Conservation (phyloP, 352 stramenopile species). For the Phytophthora uliginosa region DNA sequence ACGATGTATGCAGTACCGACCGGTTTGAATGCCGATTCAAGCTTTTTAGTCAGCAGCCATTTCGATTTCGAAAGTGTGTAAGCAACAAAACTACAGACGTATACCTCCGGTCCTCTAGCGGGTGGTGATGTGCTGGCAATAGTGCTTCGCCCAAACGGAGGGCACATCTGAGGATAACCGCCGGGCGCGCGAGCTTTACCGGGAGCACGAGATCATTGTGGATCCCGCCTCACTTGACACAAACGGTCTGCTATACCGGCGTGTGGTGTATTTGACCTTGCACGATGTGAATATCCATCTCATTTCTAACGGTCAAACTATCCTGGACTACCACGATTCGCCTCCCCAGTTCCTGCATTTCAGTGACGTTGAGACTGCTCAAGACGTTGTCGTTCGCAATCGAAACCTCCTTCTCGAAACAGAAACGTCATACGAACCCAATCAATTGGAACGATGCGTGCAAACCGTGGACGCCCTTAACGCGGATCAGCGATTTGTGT, state of each 20-base stretch:
- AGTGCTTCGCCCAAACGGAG: background rate
- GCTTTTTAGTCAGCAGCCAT: conserved; percentile 5
- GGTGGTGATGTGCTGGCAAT: background rate
- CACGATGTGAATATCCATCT: background rate
- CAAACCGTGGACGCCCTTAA: background rate
- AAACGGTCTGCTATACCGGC: background rate
- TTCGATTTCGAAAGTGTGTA: background rate
- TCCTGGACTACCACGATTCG: background rate
- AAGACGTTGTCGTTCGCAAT: background rate
- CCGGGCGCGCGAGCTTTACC: too few relatives aligned
- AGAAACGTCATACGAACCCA: background rate
- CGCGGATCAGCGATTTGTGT: background rate
- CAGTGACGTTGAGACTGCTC: background rate
- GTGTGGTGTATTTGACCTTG: background rate
- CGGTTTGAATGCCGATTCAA: background rate
- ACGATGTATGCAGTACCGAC: conserved; percentile 6
- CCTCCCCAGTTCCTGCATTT: background rate
- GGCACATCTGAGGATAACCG: background rate
- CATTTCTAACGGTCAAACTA: background rate
- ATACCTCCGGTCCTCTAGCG: background rate
- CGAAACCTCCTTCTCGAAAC: background rate
- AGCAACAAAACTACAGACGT: background rate
- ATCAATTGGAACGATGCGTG: background rate
- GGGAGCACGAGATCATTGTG: background rate
- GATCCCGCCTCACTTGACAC: background rate